Evolutionary conservation across 768 basidiomycete species (phyloP).

Genomic region (Amanita brunnescens): DNA sequence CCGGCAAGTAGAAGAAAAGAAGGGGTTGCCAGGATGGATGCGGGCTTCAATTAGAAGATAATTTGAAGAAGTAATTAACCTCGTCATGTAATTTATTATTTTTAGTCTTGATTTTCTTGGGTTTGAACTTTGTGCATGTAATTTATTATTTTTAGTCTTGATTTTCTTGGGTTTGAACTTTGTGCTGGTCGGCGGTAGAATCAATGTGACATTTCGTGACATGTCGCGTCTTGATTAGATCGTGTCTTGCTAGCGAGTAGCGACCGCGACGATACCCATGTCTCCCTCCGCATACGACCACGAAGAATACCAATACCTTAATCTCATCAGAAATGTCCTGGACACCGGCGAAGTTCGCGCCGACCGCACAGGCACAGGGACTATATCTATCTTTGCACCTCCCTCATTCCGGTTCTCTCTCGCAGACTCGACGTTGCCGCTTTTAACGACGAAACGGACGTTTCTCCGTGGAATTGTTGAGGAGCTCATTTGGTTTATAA

Average conservation of each 20-base stretch:
- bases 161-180: no score
- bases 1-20: no score
- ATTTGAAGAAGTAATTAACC: no score
- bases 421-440: conserved; percentile 62
- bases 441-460: conserved; percentile 92
- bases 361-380: conserved; percentile 94
- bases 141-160: no score
- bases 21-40: no score
- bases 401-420: conserved; percentile 87
- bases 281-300: conserved; percentile 26
- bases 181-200: no score
- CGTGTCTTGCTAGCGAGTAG: background rate
- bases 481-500: conserved; percentile 92
- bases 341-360: conserved; percentile 68
- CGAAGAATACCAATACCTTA: conserved; percentile 87
- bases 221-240: background rate
- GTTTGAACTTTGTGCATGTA: no score
- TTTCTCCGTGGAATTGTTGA: conserved; percentile 88
- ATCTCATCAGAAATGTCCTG: conserved; percentile 71
- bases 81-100: no score
- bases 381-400: conserved; percentile 87
- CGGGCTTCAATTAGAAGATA: no score
- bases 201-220: background rate
- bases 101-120: no score
- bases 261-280: no score